These are phyloP conservation scores for Plasmopara muralis DNA, from an alignment of 352 stramenopile species.

Conservation along the genomic window DNA sequence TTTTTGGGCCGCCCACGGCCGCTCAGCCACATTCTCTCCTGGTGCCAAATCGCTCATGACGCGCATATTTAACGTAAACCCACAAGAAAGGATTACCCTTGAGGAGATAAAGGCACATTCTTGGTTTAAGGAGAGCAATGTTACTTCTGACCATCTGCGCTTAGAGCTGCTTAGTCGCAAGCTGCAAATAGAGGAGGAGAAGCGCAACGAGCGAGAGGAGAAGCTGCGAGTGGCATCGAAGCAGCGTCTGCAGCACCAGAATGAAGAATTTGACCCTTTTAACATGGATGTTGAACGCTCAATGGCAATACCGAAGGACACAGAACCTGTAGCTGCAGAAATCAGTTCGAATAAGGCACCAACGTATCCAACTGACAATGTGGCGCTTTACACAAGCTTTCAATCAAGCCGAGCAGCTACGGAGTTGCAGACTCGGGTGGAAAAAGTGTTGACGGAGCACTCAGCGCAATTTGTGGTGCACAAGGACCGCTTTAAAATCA, in stretches of 20 bases:
- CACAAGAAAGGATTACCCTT: slow-evolving; percentile 69
- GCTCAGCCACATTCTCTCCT: slow-evolving; percentile 64
- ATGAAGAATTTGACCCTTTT: slow-evolving; percentile 68
- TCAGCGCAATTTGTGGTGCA: slow-evolving; percentile 42
- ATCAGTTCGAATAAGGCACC: slow-evolving; percentile 31
- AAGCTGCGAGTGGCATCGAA: slow-evolving; percentile 38
- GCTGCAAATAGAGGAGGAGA: slow-evolving; percentile 59
- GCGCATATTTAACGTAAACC: slow-evolving; percentile 63
- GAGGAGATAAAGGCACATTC: slow-evolving; percentile 69
- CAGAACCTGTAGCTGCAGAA: slow-evolving; percentile 23
- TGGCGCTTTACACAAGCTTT: slow-evolving; percentile 74
- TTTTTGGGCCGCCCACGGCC: slow-evolving; percentile 71
- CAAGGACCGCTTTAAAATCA: slow-evolving; percentile 71
- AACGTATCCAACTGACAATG: slow-evolving; percentile 47
- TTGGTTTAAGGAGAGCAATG: slow-evolving; percentile 50
- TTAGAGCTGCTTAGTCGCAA: slow-evolving; percentile 56
- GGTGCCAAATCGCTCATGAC: slow-evolving; percentile 67
- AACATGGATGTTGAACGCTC: slow-evolving; percentile 35
- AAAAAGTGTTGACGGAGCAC: slow-evolving; percentile 42
- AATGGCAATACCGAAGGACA: slow-evolving; percentile 21
- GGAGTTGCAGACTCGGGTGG: slow-evolving; percentile 50
- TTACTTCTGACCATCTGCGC: slow-evolving; percentile 36
- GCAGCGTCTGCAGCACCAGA: slow-evolving; percentile 20
- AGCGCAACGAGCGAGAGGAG: slow-evolving; percentile 57
- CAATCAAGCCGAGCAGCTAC: slow-evolving; percentile 41